Evolutionary conservation across 1,284 basidiomycete genomes (phyloP).

Genomic region (Malassezia caprae): DNA sequence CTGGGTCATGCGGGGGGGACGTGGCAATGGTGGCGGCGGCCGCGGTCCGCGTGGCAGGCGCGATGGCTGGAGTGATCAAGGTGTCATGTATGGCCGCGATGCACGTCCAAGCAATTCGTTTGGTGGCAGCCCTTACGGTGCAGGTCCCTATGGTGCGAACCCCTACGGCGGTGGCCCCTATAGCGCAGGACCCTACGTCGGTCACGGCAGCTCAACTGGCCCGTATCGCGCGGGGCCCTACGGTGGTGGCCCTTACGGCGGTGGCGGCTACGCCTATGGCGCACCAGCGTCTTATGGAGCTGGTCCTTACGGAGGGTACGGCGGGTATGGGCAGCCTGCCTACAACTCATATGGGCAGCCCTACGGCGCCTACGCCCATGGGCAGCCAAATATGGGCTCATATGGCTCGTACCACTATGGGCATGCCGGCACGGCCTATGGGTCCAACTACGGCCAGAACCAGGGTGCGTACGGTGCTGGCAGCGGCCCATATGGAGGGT

Average conservation of each 20-base stretch:
- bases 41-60: conserved; percentile 20
- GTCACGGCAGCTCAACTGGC: conserved; percentile 10
- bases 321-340: not conserved
- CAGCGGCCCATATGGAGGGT: not conserved
- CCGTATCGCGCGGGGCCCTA: conserved; percentile 8
- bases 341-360: not conserved
- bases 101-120: not conserved
- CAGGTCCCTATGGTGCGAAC: conserved; percentile 4
- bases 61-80: conserved; percentile 2
- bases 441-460: not conserved
- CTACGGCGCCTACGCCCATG: not conserved
- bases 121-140: not conserved
- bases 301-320: not conserved
- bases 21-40: conserved; percentile 26
- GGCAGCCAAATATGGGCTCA: not conserved
- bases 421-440: not conserved
- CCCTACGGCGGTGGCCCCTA: conserved; percentile 18
- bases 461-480: not conserved
- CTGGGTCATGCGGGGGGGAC: conserved; percentile 52
- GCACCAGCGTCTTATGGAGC: not conserved
- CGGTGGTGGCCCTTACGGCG: conserved; percentile 1
- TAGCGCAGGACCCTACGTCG: conserved; percentile 19
- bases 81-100: conserved; percentile 10
- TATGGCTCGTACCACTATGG: not conserved
- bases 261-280: not conserved